These are phyloP conservation scores for Madurella fahalii DNA, from an alignment of 2,329 filamentous ascomycete genomes.

Conservation along the genomic window DNA sequence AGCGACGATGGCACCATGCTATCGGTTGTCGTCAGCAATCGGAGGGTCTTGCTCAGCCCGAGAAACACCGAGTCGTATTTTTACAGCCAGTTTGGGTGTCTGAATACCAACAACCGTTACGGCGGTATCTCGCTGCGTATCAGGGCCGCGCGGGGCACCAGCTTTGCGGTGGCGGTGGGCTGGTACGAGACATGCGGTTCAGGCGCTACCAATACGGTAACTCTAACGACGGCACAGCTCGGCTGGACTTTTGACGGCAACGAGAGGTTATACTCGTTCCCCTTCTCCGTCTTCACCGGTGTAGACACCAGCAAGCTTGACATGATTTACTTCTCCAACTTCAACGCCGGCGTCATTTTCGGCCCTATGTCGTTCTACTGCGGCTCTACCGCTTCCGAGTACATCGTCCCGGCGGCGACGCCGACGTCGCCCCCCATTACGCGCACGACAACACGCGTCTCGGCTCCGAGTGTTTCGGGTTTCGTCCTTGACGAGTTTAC, in stretches of 20 bases:
- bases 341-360: constrained; percentile 45
- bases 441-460: constrained; percentile 35
- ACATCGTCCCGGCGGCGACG: constrained; percentile 40
- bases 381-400: constrained; percentile 46
- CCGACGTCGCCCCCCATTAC: constrained; percentile 35
- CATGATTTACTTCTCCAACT: constrained; percentile 46
- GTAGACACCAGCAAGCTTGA: constrained; percentile 50
- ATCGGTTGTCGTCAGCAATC: constrained; percentile 49
- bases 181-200: constrained; percentile 43
- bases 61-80: constrained; percentile 49
- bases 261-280: constrained; percentile 56
- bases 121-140: constrained; percentile 54
- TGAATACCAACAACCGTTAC: constrained; percentile 46
- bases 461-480: constrained; percentile 35
- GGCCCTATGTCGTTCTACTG: constrained; percentile 59
- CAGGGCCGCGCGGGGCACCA: constrained; percentile 48
- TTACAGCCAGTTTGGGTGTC: constrained; percentile 53
- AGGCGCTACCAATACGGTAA: constrained; percentile 32
- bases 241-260: constrained; percentile 59
- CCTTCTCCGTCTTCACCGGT: constrained; percentile 47
- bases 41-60: constrained; percentile 50
- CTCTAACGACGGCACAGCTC: constrained; percentile 44
- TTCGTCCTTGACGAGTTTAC: constrained; percentile 61
- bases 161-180: constrained; percentile 49
- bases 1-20: constrained; percentile 56